Percentiles rank a stretch among this genome's conserved stretches.
Evolutionary conservation across 169 alveolate genomes (phyloP).

Genomic region (Eimeria mitis): DNA sequence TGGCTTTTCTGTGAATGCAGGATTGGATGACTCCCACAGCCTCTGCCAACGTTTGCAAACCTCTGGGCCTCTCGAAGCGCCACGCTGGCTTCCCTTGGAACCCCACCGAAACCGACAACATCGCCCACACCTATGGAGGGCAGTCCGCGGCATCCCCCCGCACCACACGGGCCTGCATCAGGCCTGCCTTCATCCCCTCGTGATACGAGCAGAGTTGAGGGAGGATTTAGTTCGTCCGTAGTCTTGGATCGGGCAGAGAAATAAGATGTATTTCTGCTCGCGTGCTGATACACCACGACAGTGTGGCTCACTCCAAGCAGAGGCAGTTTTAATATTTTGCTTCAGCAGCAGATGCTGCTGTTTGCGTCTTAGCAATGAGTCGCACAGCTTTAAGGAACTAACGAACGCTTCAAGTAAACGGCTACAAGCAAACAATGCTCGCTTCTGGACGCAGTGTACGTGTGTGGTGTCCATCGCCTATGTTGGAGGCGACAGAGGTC

Average conservation of each 20-base stretch:
- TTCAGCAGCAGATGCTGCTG: constrained; percentile 8
- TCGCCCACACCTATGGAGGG: constrained; percentile 13
- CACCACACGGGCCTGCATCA: constrained; percentile 48
- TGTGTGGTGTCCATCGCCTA: background rate
- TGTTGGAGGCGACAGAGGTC: background rate
- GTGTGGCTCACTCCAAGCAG: background rate
- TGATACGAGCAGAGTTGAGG: background rate
- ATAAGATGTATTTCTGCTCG: background rate
- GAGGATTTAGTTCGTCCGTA: background rate
- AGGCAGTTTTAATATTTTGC: background rate
- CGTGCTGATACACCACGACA: background rate
- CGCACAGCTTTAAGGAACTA: background rate
- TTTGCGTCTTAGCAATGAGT: background rate
- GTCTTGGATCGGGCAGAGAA: background rate
- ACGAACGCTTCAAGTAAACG: background rate
- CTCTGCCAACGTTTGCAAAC: constrained; percentile 30
- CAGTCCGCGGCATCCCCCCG: constrained; percentile 13
- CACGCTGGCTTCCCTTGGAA: constrained; percentile 46
- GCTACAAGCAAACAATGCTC: background rate
- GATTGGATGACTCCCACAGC: constrained; percentile 66
- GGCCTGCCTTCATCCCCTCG: constrained; percentile 41
- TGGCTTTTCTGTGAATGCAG: background rate
- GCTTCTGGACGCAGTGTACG: constrained; percentile 11
- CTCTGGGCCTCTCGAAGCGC: constrained; percentile 53
- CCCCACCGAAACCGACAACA: constrained; percentile 16